phyloP scores from a whole-genome alignment of 306 rosid genomes.

The Prunus dulcis region DNA sequence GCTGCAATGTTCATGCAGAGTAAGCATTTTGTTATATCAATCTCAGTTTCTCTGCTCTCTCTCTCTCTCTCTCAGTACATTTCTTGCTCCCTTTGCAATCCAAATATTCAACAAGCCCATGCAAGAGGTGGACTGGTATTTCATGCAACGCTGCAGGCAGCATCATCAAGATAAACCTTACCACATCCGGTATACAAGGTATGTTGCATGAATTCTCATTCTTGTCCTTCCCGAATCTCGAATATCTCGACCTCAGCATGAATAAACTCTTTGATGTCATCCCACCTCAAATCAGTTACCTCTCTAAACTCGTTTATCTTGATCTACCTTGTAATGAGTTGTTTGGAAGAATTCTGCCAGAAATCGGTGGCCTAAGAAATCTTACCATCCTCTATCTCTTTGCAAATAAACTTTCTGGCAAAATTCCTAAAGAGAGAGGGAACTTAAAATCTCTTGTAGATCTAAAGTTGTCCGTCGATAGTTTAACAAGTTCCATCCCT shows the following conservation, averaged over 20 bases:
- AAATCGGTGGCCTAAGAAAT: neutral
- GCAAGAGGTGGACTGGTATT: conserved; percentile 26
- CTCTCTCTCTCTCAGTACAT: too few species aligned
- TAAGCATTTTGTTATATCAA: too few species aligned
- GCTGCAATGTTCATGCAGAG: too few species aligned
- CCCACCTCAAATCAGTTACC: conserved; percentile 1
- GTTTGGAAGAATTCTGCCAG: neutral
- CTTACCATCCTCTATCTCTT: neutral
- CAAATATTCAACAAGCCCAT: too few species aligned
- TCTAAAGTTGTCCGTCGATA: too few species aligned
- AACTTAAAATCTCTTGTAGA: neutral
- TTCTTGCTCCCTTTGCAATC: too few species aligned
- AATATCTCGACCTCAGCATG: conserved; percentile 22
- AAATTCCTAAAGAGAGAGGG: neutral
- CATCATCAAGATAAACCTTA: conserved; percentile 20
- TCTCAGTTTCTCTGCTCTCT: too few species aligned
- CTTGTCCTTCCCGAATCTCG: conserved; percentile 20
- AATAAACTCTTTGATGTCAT: conserved; percentile 20
- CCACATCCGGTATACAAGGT: conserved; percentile 14
- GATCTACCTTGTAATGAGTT: conserved; percentile 26
- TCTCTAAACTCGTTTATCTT: conserved; percentile 18
- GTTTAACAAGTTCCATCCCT: too few species aligned
- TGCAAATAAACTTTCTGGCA: neutral
- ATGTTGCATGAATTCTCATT: conserved; percentile 28
- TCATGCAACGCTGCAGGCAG: conserved; percentile 17